Evolutionary conservation across 23 red algal species (phyloP).

Genomic region (Agarophyton chilense): DNA sequence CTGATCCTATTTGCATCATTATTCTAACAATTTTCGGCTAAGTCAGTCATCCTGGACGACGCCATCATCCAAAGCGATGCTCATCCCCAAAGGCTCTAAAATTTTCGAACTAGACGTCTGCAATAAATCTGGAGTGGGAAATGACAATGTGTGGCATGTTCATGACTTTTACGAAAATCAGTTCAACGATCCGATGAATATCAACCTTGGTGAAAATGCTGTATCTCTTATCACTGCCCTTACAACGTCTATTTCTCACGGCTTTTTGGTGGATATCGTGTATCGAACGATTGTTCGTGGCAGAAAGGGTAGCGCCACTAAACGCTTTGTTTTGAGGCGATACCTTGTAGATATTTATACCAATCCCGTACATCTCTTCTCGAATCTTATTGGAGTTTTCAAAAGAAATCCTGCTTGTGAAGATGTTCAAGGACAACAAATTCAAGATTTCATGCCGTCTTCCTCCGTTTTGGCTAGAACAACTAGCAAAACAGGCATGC

Average conservation of each 20-base stretch:
- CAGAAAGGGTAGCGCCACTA: not conserved
- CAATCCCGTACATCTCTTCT: not conserved
- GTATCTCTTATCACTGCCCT: not conserved
- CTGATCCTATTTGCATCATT: too few relatives aligned
- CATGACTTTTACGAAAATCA: not conserved
- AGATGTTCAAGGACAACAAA: too few relatives aligned
- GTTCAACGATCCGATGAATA: constrained; percentile 2
- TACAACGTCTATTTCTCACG: not conserved
- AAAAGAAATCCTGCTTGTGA: not conserved
- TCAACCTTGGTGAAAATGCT: not conserved
- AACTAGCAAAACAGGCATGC: too few relatives aligned
- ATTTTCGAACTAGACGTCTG: too few relatives aligned
- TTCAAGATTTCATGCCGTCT: too few relatives aligned
- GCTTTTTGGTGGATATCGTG: not conserved
- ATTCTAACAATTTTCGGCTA: too few relatives aligned
- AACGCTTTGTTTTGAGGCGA: not conserved
- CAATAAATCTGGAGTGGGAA: too few relatives aligned
- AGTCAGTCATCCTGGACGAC: too few relatives aligned
- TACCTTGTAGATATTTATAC: not conserved
- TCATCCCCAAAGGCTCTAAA: too few relatives aligned
- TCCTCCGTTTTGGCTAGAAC: too few relatives aligned
- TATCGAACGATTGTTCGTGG: not conserved
- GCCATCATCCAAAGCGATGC: too few relatives aligned
- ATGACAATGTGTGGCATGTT: too few relatives aligned
- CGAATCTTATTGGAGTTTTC: not conserved